A percentile compares a stretch with the other conserved stretches of the same genome.
phyloP scores from a whole-genome alignment of 805 yeast species.

The Wickerhamomyces rabaulensis region DNA sequence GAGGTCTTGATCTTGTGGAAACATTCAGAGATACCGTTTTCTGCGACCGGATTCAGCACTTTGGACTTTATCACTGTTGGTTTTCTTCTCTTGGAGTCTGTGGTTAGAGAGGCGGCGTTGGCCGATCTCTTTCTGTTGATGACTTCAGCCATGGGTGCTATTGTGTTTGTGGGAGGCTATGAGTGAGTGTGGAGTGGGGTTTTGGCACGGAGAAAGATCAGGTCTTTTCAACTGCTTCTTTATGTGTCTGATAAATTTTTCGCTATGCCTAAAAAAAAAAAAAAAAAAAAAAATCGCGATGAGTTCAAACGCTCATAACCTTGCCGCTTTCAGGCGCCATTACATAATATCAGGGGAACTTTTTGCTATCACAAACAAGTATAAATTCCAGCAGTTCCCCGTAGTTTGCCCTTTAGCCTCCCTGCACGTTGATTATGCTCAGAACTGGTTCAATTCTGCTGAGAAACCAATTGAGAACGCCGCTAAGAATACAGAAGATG shows the following conservation, averaged over 20 bases:
- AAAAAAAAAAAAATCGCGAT: not conserved
- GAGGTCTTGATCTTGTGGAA: conserved; percentile 56
- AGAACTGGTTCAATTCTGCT: not conserved
- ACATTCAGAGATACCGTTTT: conserved; percentile 57
- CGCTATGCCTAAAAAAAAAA: not conserved
- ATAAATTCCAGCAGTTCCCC: not conserved
- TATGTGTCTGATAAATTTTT: not conserved
- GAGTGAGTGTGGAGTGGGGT: too few relatives aligned
- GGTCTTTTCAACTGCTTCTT: too few relatives aligned
- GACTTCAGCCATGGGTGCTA: not conserved
- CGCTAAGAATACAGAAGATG: conserved; percentile 11
- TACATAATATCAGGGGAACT: not conserved
- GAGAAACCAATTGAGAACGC: not conserved
- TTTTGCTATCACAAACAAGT: not conserved
- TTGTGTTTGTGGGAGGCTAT: not conserved
- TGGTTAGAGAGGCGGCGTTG: not conserved
- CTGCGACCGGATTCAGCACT: conserved; percentile 33
- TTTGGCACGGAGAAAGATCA: too few relatives aligned
- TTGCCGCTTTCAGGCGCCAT: not conserved
- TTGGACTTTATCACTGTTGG: conserved; percentile 15
- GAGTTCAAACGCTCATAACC: not conserved
- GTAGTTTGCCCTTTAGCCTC: not conserved
- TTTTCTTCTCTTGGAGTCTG: conserved; percentile 15
- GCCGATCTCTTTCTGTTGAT: not conserved
- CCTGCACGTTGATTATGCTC: not conserved